These are phyloP conservation scores for Phlebiopsis flavidoalba DNA, from an alignment of 768 basidiomycete genomes.

Conservation along the genomic window DNA sequence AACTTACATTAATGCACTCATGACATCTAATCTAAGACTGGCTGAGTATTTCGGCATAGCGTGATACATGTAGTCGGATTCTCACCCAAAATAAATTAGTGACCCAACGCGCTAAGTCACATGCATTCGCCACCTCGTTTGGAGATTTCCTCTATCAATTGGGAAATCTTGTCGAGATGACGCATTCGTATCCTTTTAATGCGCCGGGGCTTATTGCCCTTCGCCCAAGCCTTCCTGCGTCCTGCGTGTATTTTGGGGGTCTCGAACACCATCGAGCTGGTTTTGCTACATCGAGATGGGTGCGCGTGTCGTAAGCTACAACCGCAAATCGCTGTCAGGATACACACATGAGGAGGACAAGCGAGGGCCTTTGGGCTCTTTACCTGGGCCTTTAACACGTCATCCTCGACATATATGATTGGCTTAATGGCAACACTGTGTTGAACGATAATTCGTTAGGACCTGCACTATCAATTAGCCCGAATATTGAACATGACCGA, in stretches of 20 bases:
- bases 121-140: background rate
- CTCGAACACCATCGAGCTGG: slow-evolving; percentile 4
- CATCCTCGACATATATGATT: background rate
- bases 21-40: slow-evolving; percentile 3
- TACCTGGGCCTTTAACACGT: background rate
- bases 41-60: background rate
- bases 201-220: background rate
- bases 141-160: background rate
- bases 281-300: background rate
- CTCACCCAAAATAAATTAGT: background rate
- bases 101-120: slow-evolving; percentile 3
- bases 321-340: background rate
- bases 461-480: background rate
- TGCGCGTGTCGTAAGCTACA: background rate
- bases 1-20: slow-evolving; percentile 9
- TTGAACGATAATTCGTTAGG: background rate
- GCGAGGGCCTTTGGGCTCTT: background rate
- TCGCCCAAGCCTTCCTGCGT: background rate
- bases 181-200: background rate
- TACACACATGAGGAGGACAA: background rate
- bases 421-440: background rate
- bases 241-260: background rate
- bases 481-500: background rate
- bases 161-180: background rate
- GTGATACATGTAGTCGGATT: background rate